Evolutionary conservation across 2,329 filamentous ascomycete genomes (phyloP).

Genomic region (Pestalotiopsis sp.): DNA sequence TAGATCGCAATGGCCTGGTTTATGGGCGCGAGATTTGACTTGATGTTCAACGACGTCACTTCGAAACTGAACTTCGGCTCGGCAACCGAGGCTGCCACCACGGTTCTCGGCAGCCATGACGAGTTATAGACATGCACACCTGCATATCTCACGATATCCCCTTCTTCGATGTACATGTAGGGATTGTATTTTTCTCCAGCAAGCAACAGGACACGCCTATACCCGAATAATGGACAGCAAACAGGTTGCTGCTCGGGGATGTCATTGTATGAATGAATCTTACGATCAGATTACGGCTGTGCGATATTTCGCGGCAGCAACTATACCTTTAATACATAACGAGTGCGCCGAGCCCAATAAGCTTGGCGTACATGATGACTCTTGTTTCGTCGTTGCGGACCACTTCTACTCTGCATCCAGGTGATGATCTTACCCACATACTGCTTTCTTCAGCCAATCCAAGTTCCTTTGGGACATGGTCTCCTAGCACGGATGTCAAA

Average conservation of each 20-base stretch:
- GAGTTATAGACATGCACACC: conserved; percentile 21
- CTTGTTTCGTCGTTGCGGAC: not conserved
- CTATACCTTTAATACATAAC: conserved; percentile 2
- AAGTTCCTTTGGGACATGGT: not conserved
- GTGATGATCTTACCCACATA: not conserved
- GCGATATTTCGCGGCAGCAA: not conserved
- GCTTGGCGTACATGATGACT: not conserved
- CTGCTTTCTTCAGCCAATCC: not conserved
- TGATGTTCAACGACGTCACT: conserved; percentile 46
- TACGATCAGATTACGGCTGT: not conserved
- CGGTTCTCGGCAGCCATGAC: conserved; percentile 37
- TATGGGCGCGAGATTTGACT: conserved; percentile 80
- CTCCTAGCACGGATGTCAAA: conserved; percentile 96
- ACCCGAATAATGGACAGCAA: not conserved
- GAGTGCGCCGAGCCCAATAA: not conserved
- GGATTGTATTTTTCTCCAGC: not conserved
- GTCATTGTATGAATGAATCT: conserved; percentile 1
- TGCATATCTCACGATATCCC: conserved; percentile 4
- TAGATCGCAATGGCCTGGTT: conserved; percentile 78
- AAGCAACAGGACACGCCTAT: not conserved
- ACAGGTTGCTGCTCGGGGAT: not conserved
- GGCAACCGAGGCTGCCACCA: not conserved
- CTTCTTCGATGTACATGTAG: not conserved
- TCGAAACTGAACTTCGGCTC: not conserved
- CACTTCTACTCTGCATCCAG: not conserved